These are phyloP conservation scores for Wickerhamiella alocasiicola DNA, from an alignment of 805 yeast species.

Conservation along the genomic window DNA sequence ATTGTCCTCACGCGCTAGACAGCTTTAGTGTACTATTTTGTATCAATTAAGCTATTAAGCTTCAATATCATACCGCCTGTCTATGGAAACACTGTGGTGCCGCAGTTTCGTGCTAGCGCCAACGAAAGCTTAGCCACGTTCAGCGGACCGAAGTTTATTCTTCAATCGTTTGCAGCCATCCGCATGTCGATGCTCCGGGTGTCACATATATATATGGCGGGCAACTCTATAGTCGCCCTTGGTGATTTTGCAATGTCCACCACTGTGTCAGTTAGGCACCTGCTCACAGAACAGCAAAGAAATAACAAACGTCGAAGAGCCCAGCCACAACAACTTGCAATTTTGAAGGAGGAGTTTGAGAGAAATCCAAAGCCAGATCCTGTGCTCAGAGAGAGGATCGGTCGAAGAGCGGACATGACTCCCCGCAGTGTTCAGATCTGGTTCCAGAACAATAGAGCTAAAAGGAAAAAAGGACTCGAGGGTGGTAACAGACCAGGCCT, in stretches of 20 bases:
- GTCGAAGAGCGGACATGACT: slow-evolving; percentile 65
- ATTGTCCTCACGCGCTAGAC: no score
- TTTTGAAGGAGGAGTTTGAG: slow-evolving; percentile 54
- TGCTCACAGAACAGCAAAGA: slow-evolving; percentile 27
- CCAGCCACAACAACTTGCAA: slow-evolving; percentile 65
- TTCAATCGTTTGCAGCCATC: no score
- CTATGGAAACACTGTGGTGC: no score
- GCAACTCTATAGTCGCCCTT: no score
- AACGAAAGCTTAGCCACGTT: no score
- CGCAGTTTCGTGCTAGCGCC: no score
- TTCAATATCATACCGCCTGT: no score
- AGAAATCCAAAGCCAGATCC: slow-evolving; percentile 58
- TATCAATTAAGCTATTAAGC: no score
- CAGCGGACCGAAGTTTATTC: no score
- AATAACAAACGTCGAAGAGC: slow-evolving; percentile 52
- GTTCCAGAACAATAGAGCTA: slow-evolving; percentile 72
- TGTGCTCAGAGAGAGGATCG: slow-evolving; percentile 32
- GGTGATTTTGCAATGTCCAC: slow-evolving; percentile 4
- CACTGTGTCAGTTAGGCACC: slow-evolving; percentile 1
- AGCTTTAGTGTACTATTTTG: no score
- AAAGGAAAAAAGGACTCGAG: slow-evolving; percentile 27
- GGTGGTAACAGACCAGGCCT: neutral
- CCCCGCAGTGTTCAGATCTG: slow-evolving; percentile 84
- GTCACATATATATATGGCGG: no score
- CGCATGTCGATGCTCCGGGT: no score